Evolutionary conservation across 495 filamentous ascomycete species (phyloP), one percentile per base, ranked within the genome.

Genomic region (Penicillium lagena): DNA sequence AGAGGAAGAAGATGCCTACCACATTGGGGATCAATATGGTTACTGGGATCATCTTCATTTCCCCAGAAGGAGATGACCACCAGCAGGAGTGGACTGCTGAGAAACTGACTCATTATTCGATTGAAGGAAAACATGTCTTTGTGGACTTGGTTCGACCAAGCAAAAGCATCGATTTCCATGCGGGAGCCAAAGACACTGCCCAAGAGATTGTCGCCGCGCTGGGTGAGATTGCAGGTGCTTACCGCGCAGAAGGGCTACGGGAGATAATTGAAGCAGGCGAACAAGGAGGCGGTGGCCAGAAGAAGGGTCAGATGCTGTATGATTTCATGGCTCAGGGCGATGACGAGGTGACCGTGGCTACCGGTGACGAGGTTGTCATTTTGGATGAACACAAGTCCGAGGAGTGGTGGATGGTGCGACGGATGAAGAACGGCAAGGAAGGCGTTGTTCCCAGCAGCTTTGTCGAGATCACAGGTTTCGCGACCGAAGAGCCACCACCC

Each of bases 381-480:
- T 55, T 96, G 33, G 91, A 99, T 57, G 90, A 95, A 59, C 79
- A 72, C 44, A 89, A 87, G 64, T 95, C 90, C 41, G 90, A 96
- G 37, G 93, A 99, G 60, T 99, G 93, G 93, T 97, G 94, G 91
- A 86, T 90, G 74, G 90, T 99, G 9, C 81, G 86, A 38, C 80
- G 90, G 29, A 50, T 95, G 39, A 90, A 89, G 70, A 96, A 90
- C 61, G 87, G 87, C 37, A 88, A 87, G 57, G 87, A 95, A 60
- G 94, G 93, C n/a, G 93, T 97, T 9, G 90, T 99, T n/a, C 93
- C 93, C 5, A 90, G 89, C 69, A 94, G 86, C 64, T 99, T 96
- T 62, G 83, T 97, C 40, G 93, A 99, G 61, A 71, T 94, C 28
- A 86, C 76, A 9, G 87, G 85, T 34, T 76, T 76, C 3, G 64